phyloP scores from a whole-genome alignment of 2,329 filamentous ascomycete genomes.

The Cladophialophora psammophila region DNA sequence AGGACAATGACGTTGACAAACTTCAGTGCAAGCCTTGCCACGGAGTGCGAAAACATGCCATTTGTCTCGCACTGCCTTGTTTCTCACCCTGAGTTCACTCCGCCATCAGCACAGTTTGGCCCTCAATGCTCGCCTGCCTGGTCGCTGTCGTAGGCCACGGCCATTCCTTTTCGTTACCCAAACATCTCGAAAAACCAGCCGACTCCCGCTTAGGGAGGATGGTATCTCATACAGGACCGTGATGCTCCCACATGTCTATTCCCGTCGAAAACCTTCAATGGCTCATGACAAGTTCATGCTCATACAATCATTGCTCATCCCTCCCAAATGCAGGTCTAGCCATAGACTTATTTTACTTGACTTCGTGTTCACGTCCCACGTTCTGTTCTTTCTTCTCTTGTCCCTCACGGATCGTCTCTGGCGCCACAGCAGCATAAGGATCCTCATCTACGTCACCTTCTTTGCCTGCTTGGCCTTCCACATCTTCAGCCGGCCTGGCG shows the following conservation, averaged over 20 bases:
- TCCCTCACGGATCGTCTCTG: slow-evolving; percentile 31
- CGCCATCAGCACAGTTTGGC: background rate
- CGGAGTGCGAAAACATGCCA: background rate
- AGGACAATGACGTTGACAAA: too few species aligned
- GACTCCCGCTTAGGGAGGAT: background rate
- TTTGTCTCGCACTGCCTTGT: background rate
- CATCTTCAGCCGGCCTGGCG: background rate
- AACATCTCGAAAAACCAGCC: background rate
- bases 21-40: too few species aligned
- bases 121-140: background rate
- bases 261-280: background rate
- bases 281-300: background rate
- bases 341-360: slow-evolving; percentile 17
- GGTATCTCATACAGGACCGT: background rate
- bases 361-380: slow-evolving; percentile 26
- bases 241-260: background rate
- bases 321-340: background rate
- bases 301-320: background rate
- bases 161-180: background rate
- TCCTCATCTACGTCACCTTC: slow-evolving; percentile 24
- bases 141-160: background rate
- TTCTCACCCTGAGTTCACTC: background rate
- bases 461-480: background rate
- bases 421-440: slow-evolving; percentile 37
- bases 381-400: slow-evolving; percentile 28